Evolutionary conservation across 805 yeast species (phyloP).

Genomic region (Hanseniaspora pseudoguilliermondii): DNA sequence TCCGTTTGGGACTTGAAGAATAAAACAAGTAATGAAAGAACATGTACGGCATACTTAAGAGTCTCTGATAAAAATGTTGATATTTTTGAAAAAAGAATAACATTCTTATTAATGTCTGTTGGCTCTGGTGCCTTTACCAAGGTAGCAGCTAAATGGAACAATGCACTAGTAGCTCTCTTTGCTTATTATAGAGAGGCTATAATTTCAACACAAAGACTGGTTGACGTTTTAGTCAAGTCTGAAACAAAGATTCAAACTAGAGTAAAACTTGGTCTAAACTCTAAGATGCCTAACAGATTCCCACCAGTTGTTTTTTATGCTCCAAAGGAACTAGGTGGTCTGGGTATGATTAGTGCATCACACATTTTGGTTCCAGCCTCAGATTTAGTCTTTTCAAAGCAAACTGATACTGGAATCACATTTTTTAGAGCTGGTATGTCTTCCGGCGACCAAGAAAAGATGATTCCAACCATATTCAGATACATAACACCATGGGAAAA

Average conservation of each 20-base stretch:
- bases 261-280: slow-evolving; percentile 86
- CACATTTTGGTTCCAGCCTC: slow-evolving; percentile 90
- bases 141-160: slow-evolving; percentile 91
- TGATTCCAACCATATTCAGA: slow-evolving; percentile 86
- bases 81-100: slow-evolving; percentile 65
- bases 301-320: slow-evolving; percentile 98
- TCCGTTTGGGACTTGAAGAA: slow-evolving; percentile 85
- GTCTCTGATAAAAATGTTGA: slow-evolving; percentile 73
- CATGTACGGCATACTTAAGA: slow-evolving; percentile 75
- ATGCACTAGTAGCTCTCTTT: slow-evolving; percentile 72
- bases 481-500: slow-evolving; percentile 94
- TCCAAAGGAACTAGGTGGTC: slow-evolving; percentile 92
- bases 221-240: slow-evolving; percentile 74
- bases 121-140: slow-evolving; percentile 93
- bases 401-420: slow-evolving; percentile 87
- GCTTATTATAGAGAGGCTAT: slow-evolving; percentile 91
- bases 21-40: slow-evolving; percentile 61
- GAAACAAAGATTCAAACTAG: slow-evolving; percentile 90
- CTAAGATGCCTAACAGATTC: slow-evolving; percentile 96
- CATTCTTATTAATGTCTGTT: slow-evolving; percentile 86
- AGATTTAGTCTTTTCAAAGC: slow-evolving; percentile 80
- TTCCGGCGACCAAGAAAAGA: slow-evolving; percentile 52
- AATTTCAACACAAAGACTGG: slow-evolving; percentile 60
- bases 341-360: slow-evolving; percentile 95
- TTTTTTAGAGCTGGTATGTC: slow-evolving; percentile 92